Evolutionary conservation across 2,329 filamentous ascomycete genomes (phyloP).

Genomic region (Colletotrichum sp.): DNA sequence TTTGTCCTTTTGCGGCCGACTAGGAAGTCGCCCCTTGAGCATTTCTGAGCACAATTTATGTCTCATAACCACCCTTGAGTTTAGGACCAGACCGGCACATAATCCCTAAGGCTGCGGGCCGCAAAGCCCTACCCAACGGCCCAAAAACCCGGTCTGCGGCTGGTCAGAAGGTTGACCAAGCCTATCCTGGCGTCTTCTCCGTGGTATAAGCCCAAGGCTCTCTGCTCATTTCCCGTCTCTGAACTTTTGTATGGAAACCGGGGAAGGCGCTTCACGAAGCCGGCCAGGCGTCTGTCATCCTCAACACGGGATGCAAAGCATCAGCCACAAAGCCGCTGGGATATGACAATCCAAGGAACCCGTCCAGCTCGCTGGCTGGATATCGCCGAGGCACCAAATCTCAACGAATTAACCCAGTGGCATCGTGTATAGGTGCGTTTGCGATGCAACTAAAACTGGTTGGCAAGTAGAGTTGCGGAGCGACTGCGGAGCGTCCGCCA

Average conservation of each 20-base stretch:
- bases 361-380: neutral
- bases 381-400: neutral
- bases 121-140: neutral
- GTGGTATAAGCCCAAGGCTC: neutral
- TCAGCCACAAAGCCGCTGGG: conserved; percentile 1
- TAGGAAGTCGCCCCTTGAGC: neutral
- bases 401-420: neutral
- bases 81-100: neutral
- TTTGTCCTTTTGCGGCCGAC: neutral
- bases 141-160: conserved; percentile 9
- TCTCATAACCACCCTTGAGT: neutral
- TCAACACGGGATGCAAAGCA: neutral
- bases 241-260: neutral
- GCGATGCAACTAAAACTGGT: neutral
- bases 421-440: neutral
- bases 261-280: neutral
- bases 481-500: neutral
- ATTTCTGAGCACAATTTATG: neutral
- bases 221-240: neutral
- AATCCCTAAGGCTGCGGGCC: neutral
- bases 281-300: neutral
- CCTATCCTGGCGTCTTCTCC: neutral
- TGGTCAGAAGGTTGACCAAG: neutral
- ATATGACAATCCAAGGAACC: neutral
- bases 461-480: neutral